Conservation (phyloP, 345 rosid genomes). For the Gossypium arboreum region DNA sequence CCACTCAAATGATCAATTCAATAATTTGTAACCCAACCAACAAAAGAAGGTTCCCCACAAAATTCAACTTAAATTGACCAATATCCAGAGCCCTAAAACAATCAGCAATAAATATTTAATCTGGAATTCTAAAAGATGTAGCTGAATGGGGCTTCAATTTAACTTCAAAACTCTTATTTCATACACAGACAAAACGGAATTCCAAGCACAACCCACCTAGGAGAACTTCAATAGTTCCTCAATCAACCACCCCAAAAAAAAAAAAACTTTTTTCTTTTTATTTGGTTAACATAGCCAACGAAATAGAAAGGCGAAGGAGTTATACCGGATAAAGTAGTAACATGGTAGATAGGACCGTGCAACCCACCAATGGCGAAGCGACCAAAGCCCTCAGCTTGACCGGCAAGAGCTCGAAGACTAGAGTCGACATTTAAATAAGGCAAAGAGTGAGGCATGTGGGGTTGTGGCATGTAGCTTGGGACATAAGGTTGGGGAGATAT, state of each 20-base stretch:
- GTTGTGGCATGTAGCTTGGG: neutral
- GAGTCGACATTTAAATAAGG: slow-evolving; percentile 72
- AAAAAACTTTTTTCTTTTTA: neutral
- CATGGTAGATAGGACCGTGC: slow-evolving; percentile 55
- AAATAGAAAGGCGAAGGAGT: neutral
- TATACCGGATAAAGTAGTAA: slow-evolving; percentile 68
- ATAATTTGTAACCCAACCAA: neutral
- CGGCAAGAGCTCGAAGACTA: slow-evolving; percentile 71
- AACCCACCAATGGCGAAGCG: slow-evolving; percentile 81
- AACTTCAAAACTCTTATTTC: neutral
- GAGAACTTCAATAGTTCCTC: neutral
- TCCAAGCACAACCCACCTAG: neutral
- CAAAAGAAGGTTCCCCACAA: neutral
- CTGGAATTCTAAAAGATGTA: neutral
- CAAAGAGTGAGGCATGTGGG: slow-evolving; percentile 29
- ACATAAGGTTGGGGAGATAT: neutral
- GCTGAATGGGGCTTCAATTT: too few species aligned
- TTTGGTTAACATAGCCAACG: neutral
- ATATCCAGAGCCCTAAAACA: neutral
- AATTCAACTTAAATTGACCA: neutral
- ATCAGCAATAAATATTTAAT: neutral
- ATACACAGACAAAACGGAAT: neutral
- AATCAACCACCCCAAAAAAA: neutral
- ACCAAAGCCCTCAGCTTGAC: slow-evolving; percentile 89
- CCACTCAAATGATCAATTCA: neutral